These are phyloP conservation scores for Plicaturopsis crispa DNA, from an alignment of 768 basidiomycete species.

Conservation along the genomic window DNA sequence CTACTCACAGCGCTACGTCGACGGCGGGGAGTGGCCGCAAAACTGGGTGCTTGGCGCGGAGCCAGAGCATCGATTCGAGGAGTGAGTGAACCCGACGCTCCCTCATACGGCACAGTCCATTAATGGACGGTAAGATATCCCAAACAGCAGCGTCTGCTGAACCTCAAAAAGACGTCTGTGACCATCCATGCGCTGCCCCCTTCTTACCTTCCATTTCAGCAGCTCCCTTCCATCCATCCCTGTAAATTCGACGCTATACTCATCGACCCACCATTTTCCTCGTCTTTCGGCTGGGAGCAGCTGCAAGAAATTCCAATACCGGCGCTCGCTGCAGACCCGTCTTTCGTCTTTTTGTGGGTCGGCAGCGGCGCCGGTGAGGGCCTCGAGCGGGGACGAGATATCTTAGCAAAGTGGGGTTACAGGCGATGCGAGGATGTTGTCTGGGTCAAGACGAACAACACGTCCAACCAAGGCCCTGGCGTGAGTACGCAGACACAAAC, in stretches of 20 bases:
- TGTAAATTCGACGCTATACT: constrained; percentile 88
- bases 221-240: constrained; percentile 47
- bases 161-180: constrained; percentile 77
- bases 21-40: constrained; percentile 89
- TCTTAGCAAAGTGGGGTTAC: constrained; percentile 92
- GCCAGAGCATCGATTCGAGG: constrained; percentile 84
- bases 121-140: constrained; percentile 66
- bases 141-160: constrained; percentile 80
- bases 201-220: constrained; percentile 57
- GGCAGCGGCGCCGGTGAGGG: constrained; percentile 88
- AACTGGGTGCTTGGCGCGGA: constrained; percentile 89
- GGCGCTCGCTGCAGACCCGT: constrained; percentile 79
- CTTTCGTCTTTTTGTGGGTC: constrained; percentile 95
- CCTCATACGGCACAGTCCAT: neutral
- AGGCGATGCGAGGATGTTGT: constrained; percentile 96
- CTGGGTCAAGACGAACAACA: constrained; percentile 91
- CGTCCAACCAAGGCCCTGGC: constrained; percentile 64
- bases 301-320: constrained; percentile 79
- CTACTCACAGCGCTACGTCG: constrained; percentile 85
- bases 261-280: constrained; percentile 85
- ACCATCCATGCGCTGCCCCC: constrained; percentile 64
- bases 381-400: constrained; percentile 84
- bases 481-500: constrained; percentile 30
- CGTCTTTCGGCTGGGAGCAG: constrained; percentile 80
- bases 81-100: constrained; percentile 50